Evolutionary conservation across 768 basidiomycete genomes (phyloP).

Genomic region (Lyophyllum decastes): DNA sequence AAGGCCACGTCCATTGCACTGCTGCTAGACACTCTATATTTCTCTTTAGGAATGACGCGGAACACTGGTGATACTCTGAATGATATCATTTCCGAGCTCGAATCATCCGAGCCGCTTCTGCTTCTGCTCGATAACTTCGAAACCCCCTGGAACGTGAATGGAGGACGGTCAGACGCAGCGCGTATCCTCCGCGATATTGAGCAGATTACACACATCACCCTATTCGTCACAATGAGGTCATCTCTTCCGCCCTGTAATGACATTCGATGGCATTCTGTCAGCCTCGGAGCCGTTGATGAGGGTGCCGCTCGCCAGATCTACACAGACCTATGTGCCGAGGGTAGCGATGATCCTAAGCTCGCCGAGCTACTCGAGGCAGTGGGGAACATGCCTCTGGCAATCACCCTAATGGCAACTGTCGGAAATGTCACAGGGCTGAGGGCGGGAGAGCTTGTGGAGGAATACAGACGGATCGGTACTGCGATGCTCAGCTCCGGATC

Average conservation of each 20-base stretch:
- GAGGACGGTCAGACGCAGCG: slow-evolving; percentile 21
- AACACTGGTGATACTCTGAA: slow-evolving; percentile 19
- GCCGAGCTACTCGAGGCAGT: slow-evolving; percentile 22
- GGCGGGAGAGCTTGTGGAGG: neutral
- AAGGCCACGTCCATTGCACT: slow-evolving; percentile 24
- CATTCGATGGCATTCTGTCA: slow-evolving; percentile 21
- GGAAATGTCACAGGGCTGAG: neutral
- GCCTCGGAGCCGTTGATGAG: slow-evolving; percentile 16
- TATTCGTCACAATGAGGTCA: slow-evolving; percentile 6
- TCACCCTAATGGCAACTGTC: slow-evolving; percentile 33
- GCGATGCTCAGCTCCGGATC: slow-evolving; percentile 4
- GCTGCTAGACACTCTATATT: slow-evolving; percentile 23
- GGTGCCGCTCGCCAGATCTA: slow-evolving; percentile 25
- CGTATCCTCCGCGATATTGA: neutral
- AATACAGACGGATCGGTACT: slow-evolving; percentile 1
- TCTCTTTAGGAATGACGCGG: slow-evolving; percentile 19
- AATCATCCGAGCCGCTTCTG: neutral
- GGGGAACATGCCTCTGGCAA: slow-evolving; percentile 31
- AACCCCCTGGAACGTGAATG: slow-evolving; percentile 33
- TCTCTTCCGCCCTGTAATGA: slow-evolving; percentile 26
- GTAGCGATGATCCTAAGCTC: slow-evolving; percentile 20
- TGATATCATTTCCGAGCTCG: slow-evolving; percentile 23
- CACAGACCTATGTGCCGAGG: slow-evolving; percentile 16
- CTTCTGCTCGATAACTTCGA: slow-evolving; percentile 43
- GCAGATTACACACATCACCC: slow-evolving; percentile 11